phyloP scores from a whole-genome alignment of 305 asterid genomes.

The Fraxinus baroniana region DNA sequence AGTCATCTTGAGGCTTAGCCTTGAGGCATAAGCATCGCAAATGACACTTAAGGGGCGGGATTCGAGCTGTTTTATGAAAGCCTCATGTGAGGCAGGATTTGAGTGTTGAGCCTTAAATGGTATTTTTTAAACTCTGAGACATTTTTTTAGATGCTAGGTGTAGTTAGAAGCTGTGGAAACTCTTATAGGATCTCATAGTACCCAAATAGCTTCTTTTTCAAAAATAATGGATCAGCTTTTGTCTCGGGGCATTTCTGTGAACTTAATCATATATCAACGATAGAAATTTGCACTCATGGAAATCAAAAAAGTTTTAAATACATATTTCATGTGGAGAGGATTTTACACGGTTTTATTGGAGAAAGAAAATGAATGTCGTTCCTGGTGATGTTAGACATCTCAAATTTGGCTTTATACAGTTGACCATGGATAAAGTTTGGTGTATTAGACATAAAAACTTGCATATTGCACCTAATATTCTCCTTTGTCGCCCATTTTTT shows the following conservation, averaged over 20 bases:
- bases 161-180: neutral
- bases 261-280: neutral
- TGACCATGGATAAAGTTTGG: neutral
- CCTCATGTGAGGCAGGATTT: neutral
- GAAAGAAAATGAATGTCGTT: neutral
- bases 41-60: neutral
- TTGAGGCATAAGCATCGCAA: neutral
- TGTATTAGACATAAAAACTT: neutral
- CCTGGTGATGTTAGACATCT: neutral
- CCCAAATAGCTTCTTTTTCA: neutral
- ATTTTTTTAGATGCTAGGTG: neutral
- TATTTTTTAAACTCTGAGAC: neutral
- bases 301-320: neutral
- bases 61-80: neutral
- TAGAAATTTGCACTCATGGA: neutral
- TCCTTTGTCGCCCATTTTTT: neutral
- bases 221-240: neutral
- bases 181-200: neutral
- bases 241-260: neutral
- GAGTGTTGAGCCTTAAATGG: neutral
- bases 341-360: neutral
- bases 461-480: neutral
- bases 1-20: neutral
- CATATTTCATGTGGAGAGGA: neutral
- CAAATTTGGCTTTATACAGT: neutral